phyloP scores from a whole-genome alignment of 2,329 filamentous ascomycete genomes.

The Botrytis fabae region DNA sequence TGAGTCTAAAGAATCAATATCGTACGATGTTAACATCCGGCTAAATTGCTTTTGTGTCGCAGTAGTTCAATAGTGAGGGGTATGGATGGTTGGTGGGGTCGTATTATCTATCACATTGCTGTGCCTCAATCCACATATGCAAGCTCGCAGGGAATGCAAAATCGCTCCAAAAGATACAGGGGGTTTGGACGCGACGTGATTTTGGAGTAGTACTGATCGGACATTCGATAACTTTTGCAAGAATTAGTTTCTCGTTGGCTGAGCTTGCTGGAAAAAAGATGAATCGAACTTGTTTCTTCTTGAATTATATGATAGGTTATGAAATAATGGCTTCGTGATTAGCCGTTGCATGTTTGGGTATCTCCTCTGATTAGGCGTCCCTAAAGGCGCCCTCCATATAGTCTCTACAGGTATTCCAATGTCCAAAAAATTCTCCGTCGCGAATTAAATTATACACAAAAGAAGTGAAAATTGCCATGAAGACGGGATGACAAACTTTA shows the following conservation, averaged over 20 bases:
- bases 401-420: neutral
- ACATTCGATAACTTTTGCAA: neutral
- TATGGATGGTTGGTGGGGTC: neutral
- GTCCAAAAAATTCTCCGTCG: neutral
- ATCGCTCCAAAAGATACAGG: neutral
- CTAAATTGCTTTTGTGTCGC: neutral
- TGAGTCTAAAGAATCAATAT: neutral
- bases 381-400: neutral
- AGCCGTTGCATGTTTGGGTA: neutral
- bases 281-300: neutral
- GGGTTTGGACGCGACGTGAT: neutral
- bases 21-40: neutral
- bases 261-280: neutral
- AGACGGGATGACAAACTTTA: neutral
- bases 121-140: conserved; percentile 3
- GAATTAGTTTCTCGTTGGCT: neutral
- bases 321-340: neutral
- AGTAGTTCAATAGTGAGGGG: neutral
- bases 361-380: neutral
- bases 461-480: neutral
- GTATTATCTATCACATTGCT: conserved; percentile 10
- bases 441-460: neutral
- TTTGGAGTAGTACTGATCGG: neutral
- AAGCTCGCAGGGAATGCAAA: neutral
- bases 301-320: neutral